Evolutionary conservation across 306 rosid species (phyloP).

Genomic region (Cyamopsis tetragonoloba): DNA sequence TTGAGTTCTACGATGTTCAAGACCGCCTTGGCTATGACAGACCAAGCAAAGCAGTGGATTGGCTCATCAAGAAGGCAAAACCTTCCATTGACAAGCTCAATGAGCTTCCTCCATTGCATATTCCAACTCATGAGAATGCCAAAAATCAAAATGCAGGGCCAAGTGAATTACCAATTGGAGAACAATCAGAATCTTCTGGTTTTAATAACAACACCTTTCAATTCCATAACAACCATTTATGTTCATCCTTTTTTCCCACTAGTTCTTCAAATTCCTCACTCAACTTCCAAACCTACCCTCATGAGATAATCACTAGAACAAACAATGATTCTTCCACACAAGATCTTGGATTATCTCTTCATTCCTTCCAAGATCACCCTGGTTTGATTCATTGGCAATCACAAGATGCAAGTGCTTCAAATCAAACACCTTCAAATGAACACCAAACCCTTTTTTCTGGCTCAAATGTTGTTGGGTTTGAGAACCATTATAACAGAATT

Average conservation of each 20-base stretch:
- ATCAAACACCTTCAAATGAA: constrained; percentile 29
- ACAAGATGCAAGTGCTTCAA: constrained; percentile 15
- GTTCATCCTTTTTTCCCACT: constrained; percentile 57
- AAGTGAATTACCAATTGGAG: constrained; percentile 22
- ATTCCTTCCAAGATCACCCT: constrained; percentile 48
- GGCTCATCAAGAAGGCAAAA: constrained; percentile 83
- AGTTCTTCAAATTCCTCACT: constrained; percentile 43
- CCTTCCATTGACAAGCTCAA: constrained; percentile 69
- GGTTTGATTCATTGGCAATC: constrained; percentile 35
- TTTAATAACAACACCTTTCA: constrained; percentile 50
- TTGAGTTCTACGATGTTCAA: constrained; percentile 84
- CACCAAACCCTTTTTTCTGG: constrained; percentile 36
- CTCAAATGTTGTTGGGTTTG: constrained; percentile 39
- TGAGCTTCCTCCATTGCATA: constrained; percentile 69
- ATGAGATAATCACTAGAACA: constrained; percentile 32
- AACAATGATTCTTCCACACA: constrained; percentile 33
- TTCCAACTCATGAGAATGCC: constrained; percentile 31
- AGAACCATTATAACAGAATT: constrained; percentile 45
- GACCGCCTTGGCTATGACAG: constrained; percentile 83
- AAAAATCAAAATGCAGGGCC: constrained; percentile 25
- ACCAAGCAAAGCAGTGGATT: constrained; percentile 84
- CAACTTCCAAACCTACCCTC: constrained; percentile 51
- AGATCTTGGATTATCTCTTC: constrained; percentile 79
- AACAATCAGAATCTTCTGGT: constrained; percentile 40
- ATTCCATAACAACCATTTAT: too few species aligned